Evolutionary conservation across 495 filamentous ascomycete species (phyloP).

Genomic region (Penicillium coffeae): DNA sequence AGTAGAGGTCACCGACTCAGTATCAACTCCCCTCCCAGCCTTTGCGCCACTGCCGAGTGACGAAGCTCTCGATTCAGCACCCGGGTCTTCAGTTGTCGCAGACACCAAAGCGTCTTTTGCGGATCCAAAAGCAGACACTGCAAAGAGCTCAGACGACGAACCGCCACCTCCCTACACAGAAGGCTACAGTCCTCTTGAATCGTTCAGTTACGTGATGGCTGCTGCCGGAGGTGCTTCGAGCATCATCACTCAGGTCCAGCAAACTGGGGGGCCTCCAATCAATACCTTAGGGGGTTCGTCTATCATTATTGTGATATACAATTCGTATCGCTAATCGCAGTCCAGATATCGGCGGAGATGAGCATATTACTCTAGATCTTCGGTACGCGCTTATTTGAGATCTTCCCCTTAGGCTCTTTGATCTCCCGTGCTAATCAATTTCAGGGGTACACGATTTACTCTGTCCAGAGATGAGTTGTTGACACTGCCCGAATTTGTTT

Average conservation of each 20-base stretch:
- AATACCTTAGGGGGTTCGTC: conserved; percentile 78
- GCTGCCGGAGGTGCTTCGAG: conserved; percentile 93
- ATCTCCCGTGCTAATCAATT: not conserved
- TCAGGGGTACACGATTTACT: conserved; percentile 85
- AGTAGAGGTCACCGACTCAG: conserved; percentile 51
- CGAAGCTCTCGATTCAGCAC: conserved; percentile 43
- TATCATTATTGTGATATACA: conserved; percentile 1
- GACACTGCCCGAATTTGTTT: conserved; percentile 93
- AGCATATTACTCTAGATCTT: conserved; percentile 91
- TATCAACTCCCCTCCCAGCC: conserved; percentile 57
- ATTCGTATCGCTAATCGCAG: not conserved
- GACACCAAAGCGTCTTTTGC: conserved; percentile 79
- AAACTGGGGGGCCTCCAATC: conserved; percentile 77
- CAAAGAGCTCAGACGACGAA: conserved; percentile 75
- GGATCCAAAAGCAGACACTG: conserved; percentile 72
- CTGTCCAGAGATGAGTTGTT: conserved; percentile 92
- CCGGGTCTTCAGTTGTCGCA: conserved; percentile 55
- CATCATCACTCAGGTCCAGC: conserved; percentile 98
- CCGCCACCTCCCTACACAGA: conserved; percentile 96
- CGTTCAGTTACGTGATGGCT: conserved; percentile 97
- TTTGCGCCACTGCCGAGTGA: conserved; percentile 44
- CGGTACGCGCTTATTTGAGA: conserved; percentile 60
- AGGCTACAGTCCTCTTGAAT: conserved; percentile 84
- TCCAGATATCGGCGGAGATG: conserved; percentile 81
- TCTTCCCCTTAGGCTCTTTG: conserved; percentile 2